Evolutionary conservation across 208 protist species (phyloP), one percentile per base, ranked within the genome.

Genomic region (Trypanosoma scelopori): DNA sequence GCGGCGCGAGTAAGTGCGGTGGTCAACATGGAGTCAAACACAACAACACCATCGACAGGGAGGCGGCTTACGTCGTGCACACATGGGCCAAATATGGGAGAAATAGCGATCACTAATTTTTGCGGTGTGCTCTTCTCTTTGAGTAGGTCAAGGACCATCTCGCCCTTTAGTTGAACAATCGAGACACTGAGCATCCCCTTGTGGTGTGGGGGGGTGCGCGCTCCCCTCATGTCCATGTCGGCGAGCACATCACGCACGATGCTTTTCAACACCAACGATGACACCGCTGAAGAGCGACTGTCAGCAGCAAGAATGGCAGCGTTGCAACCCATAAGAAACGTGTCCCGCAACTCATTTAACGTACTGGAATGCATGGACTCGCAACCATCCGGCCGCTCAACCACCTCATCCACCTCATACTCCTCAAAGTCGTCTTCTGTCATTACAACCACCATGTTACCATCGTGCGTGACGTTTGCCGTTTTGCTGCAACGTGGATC

Each of bases 381-480:
- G 35, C 39, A 66, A 15, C 45, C 46, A 59, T 52, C 27, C 35
- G 58, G 28, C 48, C 79, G 56, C 77, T 89, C 84, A 45, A 74
- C 45, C 58, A 92, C 83, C 74, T 93, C 84, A 56, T 93, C 87
- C 52, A 93, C 84, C 39, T 87, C 79, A 65, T 91, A 91, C 68
- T 89, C 81, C 69, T 89, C 79, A 56, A 89, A 85, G 61, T 87
- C 83, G 48, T 90, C 82, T 58, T 87, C 61, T 68, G 73, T 81
- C 6, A 76, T 90, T 48, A 78, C 79, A 55, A 90, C 81, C 42
- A 90, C 69, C 45, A 84, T 70, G 7, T 66, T 82, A 63, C 78
- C 80, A 57, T 90, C 83, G 64, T 79, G 82, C 15, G 81, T 88
- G 37, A 88, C 77, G 59, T 86, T 86, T 18, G 76, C 80, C 42